Evolutionary conservation across 176 grass and related monocot species (phyloP), one percentile per base, ranked within the genome.

Genomic region (Eleusine coracana): DNA sequence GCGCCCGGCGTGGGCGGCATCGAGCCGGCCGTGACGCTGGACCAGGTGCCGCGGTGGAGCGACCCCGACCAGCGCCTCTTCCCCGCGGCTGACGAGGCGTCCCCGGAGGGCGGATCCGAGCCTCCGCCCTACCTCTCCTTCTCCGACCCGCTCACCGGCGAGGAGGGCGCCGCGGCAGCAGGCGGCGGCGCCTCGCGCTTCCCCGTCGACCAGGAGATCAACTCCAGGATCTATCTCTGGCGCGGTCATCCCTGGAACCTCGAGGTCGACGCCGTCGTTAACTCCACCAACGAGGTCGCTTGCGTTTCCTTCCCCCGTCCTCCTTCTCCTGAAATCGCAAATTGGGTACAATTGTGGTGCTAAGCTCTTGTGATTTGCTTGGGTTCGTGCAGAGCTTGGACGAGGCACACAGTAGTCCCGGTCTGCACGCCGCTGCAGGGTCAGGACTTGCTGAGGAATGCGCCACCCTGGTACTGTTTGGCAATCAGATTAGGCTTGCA

Each of bases 231-330:
- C 69, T 99, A 95, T 66, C 91, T 99, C 48, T 99, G 91, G 96
- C 80, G 93, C 4, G 93, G 93, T 13, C 90, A 96, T 10, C 93
- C 96, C 0, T 98, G 91, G 96, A 99, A 96, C 77, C 87, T 99
- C 27, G 96, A 99, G 82, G 93, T 96, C 25, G 91, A 96, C 67
- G 93, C 93, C 5, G 96, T 98, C 10, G 96, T 95, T 66, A 98
- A 95, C 81, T 98, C 96, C 71, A 98, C 92, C 12, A 98, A 98
- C 88, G 96, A 98, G 96, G 96, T 93, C 49, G 41, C 89, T 93
- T 42, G 36, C n/a, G 12, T 5, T 79, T 52, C 61, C 77, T 14
- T 51, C 9, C n/a, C 25, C 14, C 11, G 3, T 3, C 15, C 14
- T 62, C 59, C 10, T 28, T 23, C n/a, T 50, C 17, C 5, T 60